Percentiles rank a stretch among this genome's conserved stretches.
Conservation (phyloP, 1,284 basidiomycete species). For the Ustilago lituana region DNA sequence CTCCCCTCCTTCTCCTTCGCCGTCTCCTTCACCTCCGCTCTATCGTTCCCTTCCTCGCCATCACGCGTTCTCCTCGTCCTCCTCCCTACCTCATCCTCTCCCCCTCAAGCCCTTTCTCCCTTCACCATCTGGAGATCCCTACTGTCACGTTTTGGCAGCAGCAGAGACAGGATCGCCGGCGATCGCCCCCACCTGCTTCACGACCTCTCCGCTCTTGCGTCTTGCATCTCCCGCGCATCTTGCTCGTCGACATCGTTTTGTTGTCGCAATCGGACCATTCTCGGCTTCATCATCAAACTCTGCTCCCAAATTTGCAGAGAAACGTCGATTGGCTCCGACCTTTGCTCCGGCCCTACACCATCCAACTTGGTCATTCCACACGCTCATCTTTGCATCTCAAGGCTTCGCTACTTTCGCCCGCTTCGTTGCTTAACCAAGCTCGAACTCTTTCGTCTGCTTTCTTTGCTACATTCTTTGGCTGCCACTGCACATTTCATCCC, state of each 20-base stretch:
- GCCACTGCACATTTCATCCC: no score
- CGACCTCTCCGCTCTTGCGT: no score
- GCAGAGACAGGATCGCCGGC: slow-evolving; percentile 28
- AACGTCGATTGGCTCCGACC: no score
- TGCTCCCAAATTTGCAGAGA: background rate
- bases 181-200: slow-evolving; percentile 10
- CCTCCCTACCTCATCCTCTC: background rate
- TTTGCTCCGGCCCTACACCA: no score
- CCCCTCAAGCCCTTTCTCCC: background rate
- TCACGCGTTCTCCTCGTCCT: background rate
- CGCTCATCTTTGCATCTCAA: background rate
- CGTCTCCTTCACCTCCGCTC: background rate
- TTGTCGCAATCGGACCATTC: no score
- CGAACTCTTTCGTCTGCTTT: background rate
- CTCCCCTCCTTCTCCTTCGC: no score
- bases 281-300: no score
- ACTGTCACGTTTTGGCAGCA: slow-evolving; percentile 3
- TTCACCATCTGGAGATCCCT: background rate
- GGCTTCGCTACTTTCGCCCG: background rate
- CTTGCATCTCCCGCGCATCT: no score
- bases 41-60: background rate
- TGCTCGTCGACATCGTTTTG: no score
- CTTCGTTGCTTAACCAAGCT: background rate
- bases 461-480: background rate
- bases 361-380: slow-evolving; percentile 3